Evolutionary conservation across 805 yeast genomes (phyloP).

Genomic region (Metschnikowia aberdeeniae): DNA sequence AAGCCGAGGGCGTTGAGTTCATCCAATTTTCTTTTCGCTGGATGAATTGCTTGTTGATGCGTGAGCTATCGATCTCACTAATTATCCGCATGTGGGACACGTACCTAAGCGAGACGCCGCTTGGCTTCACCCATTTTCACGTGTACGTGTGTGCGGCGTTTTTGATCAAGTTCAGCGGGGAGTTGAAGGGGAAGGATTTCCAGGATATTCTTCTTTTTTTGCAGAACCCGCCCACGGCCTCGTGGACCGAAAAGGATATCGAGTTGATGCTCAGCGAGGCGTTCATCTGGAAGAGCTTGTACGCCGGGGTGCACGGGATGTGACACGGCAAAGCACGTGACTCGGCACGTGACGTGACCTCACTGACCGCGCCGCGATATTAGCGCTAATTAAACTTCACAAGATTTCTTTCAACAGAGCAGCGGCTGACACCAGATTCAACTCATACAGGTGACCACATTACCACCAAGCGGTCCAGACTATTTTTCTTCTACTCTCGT

Average conservation of each 20-base stretch:
- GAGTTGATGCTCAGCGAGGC: constrained; percentile 94
- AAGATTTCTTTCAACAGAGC: too few relatives aligned
- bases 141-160: constrained; percentile 98
- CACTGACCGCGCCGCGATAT: constrained; percentile 1
- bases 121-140: constrained; percentile 88
- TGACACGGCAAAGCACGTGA: not conserved
- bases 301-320: constrained; percentile 30
- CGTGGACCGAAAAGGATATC: constrained; percentile 86
- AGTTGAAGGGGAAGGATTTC: constrained; percentile 79
- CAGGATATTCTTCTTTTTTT: constrained; percentile 90
- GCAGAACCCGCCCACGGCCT: constrained; percentile 82
- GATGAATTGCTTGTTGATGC: constrained; percentile 98
- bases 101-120: constrained; percentile 66
- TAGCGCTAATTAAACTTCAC: not conserved
- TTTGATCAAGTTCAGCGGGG: constrained; percentile 78
- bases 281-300: constrained; percentile 91
- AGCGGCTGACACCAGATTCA: too few relatives aligned
- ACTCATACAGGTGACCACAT: too few relatives aligned
- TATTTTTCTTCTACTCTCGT: too few relatives aligned
- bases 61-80: constrained; percentile 75
- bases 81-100: constrained; percentile 98
- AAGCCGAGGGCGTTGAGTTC: constrained; percentile 82
- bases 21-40: constrained; percentile 94
- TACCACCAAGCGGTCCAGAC: too few relatives aligned
- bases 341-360: not conserved